Percentiles rank a stretch among this genome's conserved stretches.
phyloP scores from a whole-genome alignment of 441 rosid species.

The Pelargonium citronellum region DNA sequence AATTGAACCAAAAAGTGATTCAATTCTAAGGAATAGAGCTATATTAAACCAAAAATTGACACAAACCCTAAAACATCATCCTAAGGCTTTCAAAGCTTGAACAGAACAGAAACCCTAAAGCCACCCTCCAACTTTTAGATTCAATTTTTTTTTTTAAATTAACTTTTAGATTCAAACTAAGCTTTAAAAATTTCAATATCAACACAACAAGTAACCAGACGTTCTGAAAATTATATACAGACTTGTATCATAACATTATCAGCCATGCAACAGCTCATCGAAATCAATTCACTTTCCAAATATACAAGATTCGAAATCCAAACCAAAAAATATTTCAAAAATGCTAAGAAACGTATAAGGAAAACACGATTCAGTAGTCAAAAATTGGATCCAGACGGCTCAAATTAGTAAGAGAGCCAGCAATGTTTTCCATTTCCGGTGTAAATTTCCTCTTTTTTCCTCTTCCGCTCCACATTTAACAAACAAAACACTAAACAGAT shows the following conservation, averaged over 20 bases:
- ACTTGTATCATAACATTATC: neutral
- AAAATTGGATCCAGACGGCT: neutral
- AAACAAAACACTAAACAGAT: neutral
- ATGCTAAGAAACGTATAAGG: neutral
- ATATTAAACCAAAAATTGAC: neutral
- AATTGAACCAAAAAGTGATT: neutral
- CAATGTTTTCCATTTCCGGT: neutral
- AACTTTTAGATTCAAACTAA: neutral
- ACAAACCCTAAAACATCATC: conserved; percentile 2
- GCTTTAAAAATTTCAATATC: neutral
- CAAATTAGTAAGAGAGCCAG: no score
- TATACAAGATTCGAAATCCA: neutral
- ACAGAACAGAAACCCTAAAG: neutral
- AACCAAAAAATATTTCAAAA: neutral
- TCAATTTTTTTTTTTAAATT: no score
- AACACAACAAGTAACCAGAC: neutral
- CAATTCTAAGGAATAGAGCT: neutral
- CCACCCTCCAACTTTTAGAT: no score
- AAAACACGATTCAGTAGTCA: neutral
- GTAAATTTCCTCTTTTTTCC: neutral
- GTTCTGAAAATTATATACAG: neutral
- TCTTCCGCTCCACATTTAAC: neutral
- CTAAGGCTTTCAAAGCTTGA: neutral
- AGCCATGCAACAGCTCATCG: neutral
- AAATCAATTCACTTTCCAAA: neutral